Base-by-base conservation (phyloP, 2,329 filamentous ascomycete genomes). In the Penicillium sp. region DNA sequence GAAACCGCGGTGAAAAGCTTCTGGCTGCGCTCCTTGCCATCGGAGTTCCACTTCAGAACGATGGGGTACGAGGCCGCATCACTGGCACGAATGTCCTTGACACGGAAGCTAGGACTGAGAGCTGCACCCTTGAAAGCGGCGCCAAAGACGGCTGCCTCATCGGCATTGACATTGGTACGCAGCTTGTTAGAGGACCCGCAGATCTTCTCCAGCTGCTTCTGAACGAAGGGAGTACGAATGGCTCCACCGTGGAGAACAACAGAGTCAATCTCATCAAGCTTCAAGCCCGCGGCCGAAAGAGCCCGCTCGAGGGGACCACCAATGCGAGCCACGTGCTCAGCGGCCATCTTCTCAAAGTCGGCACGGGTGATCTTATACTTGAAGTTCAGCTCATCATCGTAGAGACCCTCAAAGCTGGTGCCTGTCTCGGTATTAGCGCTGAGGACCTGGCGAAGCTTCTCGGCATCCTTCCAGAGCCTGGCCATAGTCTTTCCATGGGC, bases 121-220 rank as follows among this genome's bases (percentile, higher is more conserved):
- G 91, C 87, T 54, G 95, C 95, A 52, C 91, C 95, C 72, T 93
- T 91, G 83, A 99, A 98, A 31, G 90, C 93, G 56, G 95, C 94
- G 68, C 95, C 95, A 75, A 98, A 96, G 10, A 96, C 95, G 52
- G 95, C 95, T 24, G 95, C 90, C 78, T 99, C 95, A 70, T 99
- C 95, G 11, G 94, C 90, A 79, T 99, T 99, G 72, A 99, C 95
- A 69, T 96, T 99, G 71, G 89, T 90, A 64, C 92, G 89, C 60
- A 99, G 83, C 81, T 96, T 97, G 53, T 89, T 87, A 7, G 87
- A 77, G 18, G 83, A 85, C 39, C 91, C 90, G 52, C 88, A 85
- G 44, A 90, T 77, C 61, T 87, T 85, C 78, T 97, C 92, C 16
- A 99, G 86, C 69, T 89, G 85, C 77, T 89, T 94, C 75, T 98